Evolutionary conservation across 148 eudicot genomes (phyloP), one percentile per base, ranked within the genome.

Genomic region (Selenicereus undatus): DNA sequence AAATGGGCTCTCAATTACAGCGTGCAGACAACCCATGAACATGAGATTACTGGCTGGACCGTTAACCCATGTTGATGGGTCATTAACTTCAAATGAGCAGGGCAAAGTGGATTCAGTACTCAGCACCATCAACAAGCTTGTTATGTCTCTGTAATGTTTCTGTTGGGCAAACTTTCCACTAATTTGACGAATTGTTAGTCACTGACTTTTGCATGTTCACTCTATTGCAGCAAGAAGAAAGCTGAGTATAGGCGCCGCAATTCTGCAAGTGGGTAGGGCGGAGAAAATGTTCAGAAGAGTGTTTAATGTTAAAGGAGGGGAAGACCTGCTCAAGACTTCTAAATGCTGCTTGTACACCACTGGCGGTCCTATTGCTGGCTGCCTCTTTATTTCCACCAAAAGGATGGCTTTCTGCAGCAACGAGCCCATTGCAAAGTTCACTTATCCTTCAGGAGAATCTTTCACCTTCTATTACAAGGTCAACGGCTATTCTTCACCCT

Each of bases 401-500:
- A 80, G 70, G 60, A 24, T 73, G 1, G 58, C 82, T 36, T 80
- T 80, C 60, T 80, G 82, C 77, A 73, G 78, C 60, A 77, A 80
- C 24, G 62, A 51, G 30, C 39, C 82, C 1, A 62, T 74, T 9
- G 17, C 72, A 3, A 80, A 62, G 45, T 45, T 73, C 43, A 60
- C 39, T 8, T 73, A 77, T 10, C 58, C 77, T 18, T 21, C 58
- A 17, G 78, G 78, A 74, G 78, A 73, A 42, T 58, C 60, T 13
- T 73, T 73, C 42, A 80, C 71, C 39, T 80, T 39, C 39, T 76
- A 74, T 43, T 73, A 80, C 72, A 80, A 84, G 86, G 73, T 54
- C 32, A 32, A 32, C 32, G 2, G 2, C 2, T 32, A 32, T 32
- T 32, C 32, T 32, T 32, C 32, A 0, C 1, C 32, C 32, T 32